phyloP scores from a whole-genome alignment of 352 stramenopile species.

The Phytophthora crassamura region DNA sequence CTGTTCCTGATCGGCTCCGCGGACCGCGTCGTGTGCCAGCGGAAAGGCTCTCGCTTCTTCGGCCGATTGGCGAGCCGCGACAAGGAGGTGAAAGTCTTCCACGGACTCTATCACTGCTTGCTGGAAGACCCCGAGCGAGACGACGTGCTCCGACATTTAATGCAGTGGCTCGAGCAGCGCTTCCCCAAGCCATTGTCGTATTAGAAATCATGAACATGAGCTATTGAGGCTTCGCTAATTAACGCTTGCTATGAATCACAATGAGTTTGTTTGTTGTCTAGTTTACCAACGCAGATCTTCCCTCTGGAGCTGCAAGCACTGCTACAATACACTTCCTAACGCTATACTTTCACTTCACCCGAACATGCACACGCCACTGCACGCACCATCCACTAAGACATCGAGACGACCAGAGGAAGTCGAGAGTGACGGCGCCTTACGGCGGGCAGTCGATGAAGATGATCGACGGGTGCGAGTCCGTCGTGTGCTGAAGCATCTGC shows the following conservation, averaged over 20 bases:
- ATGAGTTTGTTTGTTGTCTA: slow-evolving; percentile 5
- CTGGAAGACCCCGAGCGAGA: slow-evolving; percentile 7
- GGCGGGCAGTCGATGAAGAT: slow-evolving; percentile 47
- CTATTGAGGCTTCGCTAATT: too few species aligned
- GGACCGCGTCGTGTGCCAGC: slow-evolving; percentile 6
- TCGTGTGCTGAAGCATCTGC: slow-evolving; percentile 14
- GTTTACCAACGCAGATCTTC: slow-evolving; percentile 25
- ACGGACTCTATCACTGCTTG: slow-evolving; percentile 11
- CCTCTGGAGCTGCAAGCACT: slow-evolving; percentile 7
- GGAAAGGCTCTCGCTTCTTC: slow-evolving; percentile 9
- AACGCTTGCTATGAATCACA: too few species aligned
- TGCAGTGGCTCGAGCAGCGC: slow-evolving; percentile 4
- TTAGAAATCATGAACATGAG: too few species aligned
- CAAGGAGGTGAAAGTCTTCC: slow-evolving; percentile 16
- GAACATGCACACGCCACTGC: not conserved
- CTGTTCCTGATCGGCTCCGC: slow-evolving; percentile 16
- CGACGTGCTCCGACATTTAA: slow-evolving; percentile 3
- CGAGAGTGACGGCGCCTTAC: slow-evolving; percentile 9
- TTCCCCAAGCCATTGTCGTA: too few species aligned
- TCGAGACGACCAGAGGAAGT: slow-evolving; percentile 7
- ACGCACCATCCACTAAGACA: slow-evolving; percentile 4
- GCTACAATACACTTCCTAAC: slow-evolving; percentile 14
- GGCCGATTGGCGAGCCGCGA: slow-evolving; percentile 13
- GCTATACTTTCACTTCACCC: slow-evolving; percentile 5
- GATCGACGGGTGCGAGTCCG: slow-evolving; percentile 39